These are phyloP conservation scores for Fusarium sarcochroum DNA, from an alignment of 2,329 filamentous ascomycete species.

Conservation along the genomic window DNA sequence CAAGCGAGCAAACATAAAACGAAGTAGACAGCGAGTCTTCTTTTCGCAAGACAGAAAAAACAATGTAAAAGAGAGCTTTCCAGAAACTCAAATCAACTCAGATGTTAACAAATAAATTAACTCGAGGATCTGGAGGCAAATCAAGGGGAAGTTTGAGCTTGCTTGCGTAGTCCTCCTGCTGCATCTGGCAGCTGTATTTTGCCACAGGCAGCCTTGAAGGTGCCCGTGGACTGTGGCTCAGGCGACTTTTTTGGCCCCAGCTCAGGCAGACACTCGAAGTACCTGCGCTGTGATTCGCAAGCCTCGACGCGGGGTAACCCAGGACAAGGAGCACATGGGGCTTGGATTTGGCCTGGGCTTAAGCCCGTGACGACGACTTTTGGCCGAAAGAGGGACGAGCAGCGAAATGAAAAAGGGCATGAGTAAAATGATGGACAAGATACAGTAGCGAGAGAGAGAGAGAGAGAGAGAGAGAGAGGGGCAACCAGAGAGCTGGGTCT, in stretches of 20 bases:
- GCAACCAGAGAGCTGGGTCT: neutral
- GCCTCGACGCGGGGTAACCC: slow-evolving; percentile 44
- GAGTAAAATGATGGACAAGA: neutral
- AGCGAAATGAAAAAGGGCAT: slow-evolving; percentile 2
- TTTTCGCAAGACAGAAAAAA: slow-evolving; percentile 2
- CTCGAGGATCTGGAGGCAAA: slow-evolving; percentile 30
- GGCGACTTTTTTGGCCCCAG: slow-evolving; percentile 35
- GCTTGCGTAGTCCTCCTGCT: slow-evolving; percentile 43
- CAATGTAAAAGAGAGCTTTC: slow-evolving; percentile 12
- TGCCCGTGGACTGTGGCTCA: slow-evolving; percentile 38
- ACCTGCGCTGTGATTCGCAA: slow-evolving; percentile 44
- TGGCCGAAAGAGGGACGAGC: neutral
- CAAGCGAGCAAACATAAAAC: slow-evolving; percentile 28
- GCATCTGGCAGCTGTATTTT: slow-evolving; percentile 25
- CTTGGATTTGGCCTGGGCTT: slow-evolving; percentile 24
- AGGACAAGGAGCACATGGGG: slow-evolving; percentile 12
- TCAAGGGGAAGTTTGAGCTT: slow-evolving; percentile 40
- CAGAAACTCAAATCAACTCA: slow-evolving; percentile 13
- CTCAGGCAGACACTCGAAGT: slow-evolving; percentile 31
- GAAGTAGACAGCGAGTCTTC: slow-evolving; percentile 6
- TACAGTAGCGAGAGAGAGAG: neutral
- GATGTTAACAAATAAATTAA: slow-evolving; percentile 11
- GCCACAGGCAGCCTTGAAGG: slow-evolving; percentile 38
- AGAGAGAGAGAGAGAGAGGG: neutral
- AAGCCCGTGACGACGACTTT: slow-evolving; percentile 35